Evolutionary conservation across 805 yeast genomes (phyloP), one percentile per base, ranked within the genome.

Genomic region (Metschnikowia bowlesiae): DNA sequence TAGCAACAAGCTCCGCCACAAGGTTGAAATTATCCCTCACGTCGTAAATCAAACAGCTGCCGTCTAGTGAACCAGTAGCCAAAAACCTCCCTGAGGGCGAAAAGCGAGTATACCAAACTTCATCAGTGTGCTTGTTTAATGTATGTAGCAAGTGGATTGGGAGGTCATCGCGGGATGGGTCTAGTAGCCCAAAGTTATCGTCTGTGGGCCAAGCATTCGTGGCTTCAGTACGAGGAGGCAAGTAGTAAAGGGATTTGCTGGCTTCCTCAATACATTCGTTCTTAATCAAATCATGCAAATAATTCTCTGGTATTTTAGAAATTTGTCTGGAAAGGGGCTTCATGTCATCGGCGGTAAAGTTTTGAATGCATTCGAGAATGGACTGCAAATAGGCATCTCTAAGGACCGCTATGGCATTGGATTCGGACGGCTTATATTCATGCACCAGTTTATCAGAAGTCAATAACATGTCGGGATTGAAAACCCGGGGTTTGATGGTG

Each of bases 51-150:
- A 81, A 68, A 35, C 88, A 74, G 26, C 76, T 71, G 6, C 81
- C 76, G 62, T 89, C 95, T 13, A 81, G 76, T 7, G 94, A 82
- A 0, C 91, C 86, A 0, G 91, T 80, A n/a, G 89, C 95, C 37
- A 91, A 69, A 55, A 73, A 82, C 53, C 75, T 76, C 2, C 97
- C 97, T 67, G 80, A 78, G 42, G 89, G 87, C 6, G 94, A 85
- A 62, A 88, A 90, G 50, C 80, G 79, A 11, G 86, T 75, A 62
- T 75, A 85, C 97, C 97, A 91, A 10, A 89, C 92, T 64, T 91
- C 96, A 61, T 84, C 82, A 0, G 69, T 65, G 60, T 87, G 94
- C 40, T 74, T 71, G 0, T 67, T 55, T 6, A 87, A 66, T 0
- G 77, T 73, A 49, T 74, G 73, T 10, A 78, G 61, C 3, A 79